Evolutionary conservation across 768 basidiomycete species (phyloP).

Genomic region (Russula lepida): DNA sequence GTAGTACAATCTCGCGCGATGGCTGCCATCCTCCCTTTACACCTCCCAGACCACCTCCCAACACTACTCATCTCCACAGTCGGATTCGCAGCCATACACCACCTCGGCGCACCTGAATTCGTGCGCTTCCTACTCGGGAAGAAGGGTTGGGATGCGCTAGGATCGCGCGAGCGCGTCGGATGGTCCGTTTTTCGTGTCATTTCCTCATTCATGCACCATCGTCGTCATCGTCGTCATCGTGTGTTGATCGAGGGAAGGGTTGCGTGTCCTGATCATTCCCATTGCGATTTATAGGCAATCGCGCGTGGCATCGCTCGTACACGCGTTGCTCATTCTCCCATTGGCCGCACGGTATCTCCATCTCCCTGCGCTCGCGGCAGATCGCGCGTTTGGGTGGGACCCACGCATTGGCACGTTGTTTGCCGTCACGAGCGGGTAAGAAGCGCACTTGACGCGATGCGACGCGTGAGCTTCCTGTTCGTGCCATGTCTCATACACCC

Average conservation of each 20-base stretch:
- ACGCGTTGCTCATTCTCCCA: conserved; percentile 60
- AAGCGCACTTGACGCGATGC: conserved; percentile 3
- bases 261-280: background rate
- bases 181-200: conserved; percentile 6
- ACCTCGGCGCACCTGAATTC: conserved; percentile 44
- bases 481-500: background rate
- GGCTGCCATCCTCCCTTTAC: conserved; percentile 22
- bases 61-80: conserved; percentile 46
- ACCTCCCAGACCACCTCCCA: conserved; percentile 48
- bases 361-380: conserved; percentile 38
- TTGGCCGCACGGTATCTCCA: conserved; percentile 49
- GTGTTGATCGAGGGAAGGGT: background rate
- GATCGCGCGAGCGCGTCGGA: background rate
- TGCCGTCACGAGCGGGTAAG: conserved; percentile 65
- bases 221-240: background rate
- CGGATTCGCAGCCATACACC: conserved; percentile 51
- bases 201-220: background rate
- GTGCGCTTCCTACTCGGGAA: conserved; percentile 35
- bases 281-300: conserved; percentile 41
- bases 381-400: conserved; percentile 75
- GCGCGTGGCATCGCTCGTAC: conserved; percentile 64
- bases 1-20: background rate
- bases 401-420: conserved; percentile 45
- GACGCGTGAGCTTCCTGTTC: background rate
- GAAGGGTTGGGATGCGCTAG: conserved; percentile 35